phyloP scores from a whole-genome alignment of 1,139 yeast species.

The Candida dubliniensis region DNA sequence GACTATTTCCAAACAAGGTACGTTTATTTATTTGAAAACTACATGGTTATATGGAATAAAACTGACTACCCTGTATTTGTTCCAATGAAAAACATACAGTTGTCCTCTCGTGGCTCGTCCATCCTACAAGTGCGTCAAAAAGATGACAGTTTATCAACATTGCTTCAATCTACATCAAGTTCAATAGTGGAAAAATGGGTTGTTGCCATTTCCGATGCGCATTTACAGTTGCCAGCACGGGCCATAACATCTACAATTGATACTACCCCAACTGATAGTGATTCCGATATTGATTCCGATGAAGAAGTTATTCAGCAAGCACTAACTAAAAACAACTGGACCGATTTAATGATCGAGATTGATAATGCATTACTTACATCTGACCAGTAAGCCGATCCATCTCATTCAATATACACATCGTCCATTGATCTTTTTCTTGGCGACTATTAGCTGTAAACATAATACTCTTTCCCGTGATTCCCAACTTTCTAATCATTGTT shows the following conservation, averaged over 20 bases:
- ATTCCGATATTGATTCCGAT: constrained; percentile 13
- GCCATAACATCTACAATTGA: constrained; percentile 38
- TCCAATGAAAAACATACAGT: constrained; percentile 8
- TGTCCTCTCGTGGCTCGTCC: constrained; percentile 10
- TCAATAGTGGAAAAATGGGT: constrained; percentile 47
- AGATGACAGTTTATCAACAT: neutral
- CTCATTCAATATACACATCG: constrained; percentile 59
- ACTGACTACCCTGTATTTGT: constrained; percentile 7
- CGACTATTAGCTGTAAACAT: constrained; percentile 81
- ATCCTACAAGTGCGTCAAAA: constrained; percentile 8
- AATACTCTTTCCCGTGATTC: constrained; percentile 66
- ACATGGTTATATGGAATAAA: constrained; percentile 26
- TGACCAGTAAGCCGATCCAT: constrained; percentile 47
- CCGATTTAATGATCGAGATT: constrained; percentile 9
- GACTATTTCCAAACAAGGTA: constrained; percentile 15
- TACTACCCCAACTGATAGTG: neutral
- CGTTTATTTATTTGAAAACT: constrained; percentile 37
- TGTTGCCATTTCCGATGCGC: constrained; percentile 39
- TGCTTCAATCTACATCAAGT: constrained; percentile 13
- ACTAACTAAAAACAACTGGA: constrained; percentile 6
- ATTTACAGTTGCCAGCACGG: constrained; percentile 34
- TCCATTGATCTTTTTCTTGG: constrained; percentile 86
- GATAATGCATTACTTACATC: constrained; percentile 9
- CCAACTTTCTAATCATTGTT: constrained; percentile 52
- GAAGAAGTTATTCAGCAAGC: constrained; percentile 11